A percentile compares a stretch with the other conserved stretches of the same genome.
phyloP scores from a whole-genome alignment of 2,329 filamentous ascomycete species.

The Penicillium sp. region DNA sequence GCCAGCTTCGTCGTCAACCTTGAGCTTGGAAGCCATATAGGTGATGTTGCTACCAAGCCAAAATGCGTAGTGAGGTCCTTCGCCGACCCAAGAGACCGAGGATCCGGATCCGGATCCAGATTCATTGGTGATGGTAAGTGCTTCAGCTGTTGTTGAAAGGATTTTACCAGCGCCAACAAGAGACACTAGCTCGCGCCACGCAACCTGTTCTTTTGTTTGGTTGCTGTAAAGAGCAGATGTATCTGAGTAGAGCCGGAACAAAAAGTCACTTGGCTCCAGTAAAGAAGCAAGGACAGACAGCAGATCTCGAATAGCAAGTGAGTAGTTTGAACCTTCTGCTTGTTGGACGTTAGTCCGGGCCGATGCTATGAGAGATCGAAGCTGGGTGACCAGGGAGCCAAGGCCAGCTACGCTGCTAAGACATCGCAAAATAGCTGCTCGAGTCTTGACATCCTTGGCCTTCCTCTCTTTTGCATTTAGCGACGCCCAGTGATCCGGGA shows the following conservation, averaged over 20 bases:
- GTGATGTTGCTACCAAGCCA: conserved; percentile 74
- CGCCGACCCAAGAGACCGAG: conserved; percentile 63
- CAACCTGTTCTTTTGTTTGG: conserved; percentile 52
- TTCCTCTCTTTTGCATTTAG: conserved; percentile 46
- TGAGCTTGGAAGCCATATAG: conserved; percentile 48
- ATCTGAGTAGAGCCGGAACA: conserved; percentile 51
- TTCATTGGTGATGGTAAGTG: conserved; percentile 45
- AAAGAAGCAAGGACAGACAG: conserved; percentile 43
- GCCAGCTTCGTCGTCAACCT: conserved; percentile 33
- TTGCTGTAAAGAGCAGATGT: conserved; percentile 47
- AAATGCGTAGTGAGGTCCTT: conserved; percentile 65
- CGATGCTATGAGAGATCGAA: conserved; percentile 62
- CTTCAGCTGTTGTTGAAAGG: conserved; percentile 62
- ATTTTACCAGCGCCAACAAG: conserved; percentile 65
- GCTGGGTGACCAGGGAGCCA: conserved; percentile 73
- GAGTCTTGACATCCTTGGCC: conserved; percentile 18
- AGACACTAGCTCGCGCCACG: conserved; percentile 67
- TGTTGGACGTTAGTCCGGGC: conserved; percentile 29
- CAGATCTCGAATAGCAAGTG: conserved; percentile 39
- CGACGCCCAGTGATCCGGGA: conserved; percentile 80
- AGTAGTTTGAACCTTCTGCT: conserved; percentile 38
- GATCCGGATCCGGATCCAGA: conserved; percentile 26
- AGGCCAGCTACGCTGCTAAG: conserved; percentile 76
- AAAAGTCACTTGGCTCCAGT: conserved; percentile 50
- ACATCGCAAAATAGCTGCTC: conserved; percentile 61